Base-by-base conservation (phyloP, 306 rosid genomes). In the Canavalia gladiata region DNA sequence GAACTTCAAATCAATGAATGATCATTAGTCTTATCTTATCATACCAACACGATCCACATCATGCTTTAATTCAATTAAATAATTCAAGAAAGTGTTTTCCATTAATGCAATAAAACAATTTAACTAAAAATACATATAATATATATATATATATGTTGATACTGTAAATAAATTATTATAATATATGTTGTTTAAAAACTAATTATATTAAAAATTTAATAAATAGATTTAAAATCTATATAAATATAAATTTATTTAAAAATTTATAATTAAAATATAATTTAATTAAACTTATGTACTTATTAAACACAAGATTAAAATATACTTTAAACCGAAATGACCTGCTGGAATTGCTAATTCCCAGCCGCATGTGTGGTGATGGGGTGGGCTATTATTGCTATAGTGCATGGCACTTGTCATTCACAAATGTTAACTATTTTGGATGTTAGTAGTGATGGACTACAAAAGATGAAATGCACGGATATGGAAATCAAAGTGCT, bases 31-130 rank as follows among this genome's bases (percentile, higher is more conserved):
- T 54, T 1, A 3, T 54, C 13, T 30, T 58, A 2, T 58, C 9
- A 58, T 8, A 58, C 3, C 7, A 4, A 31, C 9, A 9, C 13
- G 3, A 12, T 59, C 56, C 49, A 25, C 52, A 4, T 4, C 29
- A 8, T 37, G 30, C 43, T 4, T 54, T 8, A 8, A 46, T 52
- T 13, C 45, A 42, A 34, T 4, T 10, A 28, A 49, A 37, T 42
- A 64, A 72, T 49, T 69, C 28, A 77, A 83, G 29, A 43, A 34
- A 71, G 43, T 33, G 57, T 2, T 28, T 47, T 31, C 58, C 76
- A 66, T 51, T 8, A 60, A 39, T 25, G 58, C 68, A 57, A 60
- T 70, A 6, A 18, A 68, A 54, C 25, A 43, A 11, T 13, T 35
- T 18, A 18, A 18, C 3, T 55, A 6, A 65, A 42, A 67, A 29